A percentile compares a stretch with the other conserved stretches of the same genome.
Conservation (phyloP, 768 basidiomycete species). For the Pleurotus platypus region DNA sequence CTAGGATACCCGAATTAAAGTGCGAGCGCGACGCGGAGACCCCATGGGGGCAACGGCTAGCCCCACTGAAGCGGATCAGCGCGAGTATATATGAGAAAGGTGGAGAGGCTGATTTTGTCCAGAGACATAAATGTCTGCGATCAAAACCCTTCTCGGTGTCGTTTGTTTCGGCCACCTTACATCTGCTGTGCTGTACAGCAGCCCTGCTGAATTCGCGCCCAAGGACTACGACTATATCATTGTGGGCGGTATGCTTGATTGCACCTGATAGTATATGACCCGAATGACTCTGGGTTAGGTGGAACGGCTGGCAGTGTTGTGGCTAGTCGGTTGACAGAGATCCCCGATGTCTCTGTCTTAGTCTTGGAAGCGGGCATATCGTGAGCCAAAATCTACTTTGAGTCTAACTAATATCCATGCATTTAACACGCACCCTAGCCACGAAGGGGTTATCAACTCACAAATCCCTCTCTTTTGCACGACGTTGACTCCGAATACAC, state of each 20-base stretch:
- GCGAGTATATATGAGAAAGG: no score
- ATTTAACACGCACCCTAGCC: background rate
- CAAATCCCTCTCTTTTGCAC: constrained; percentile 5
- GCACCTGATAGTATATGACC: background rate
- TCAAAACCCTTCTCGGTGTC: background rate
- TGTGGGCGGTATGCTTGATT: constrained; percentile 2
- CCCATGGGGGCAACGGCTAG: no score
- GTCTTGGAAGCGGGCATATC: constrained; percentile 7
- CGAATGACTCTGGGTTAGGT: constrained; percentile 1
- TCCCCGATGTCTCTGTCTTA: background rate
- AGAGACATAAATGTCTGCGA: background rate
- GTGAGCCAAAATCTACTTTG: background rate
- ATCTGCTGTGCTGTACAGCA: background rate
- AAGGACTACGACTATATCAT: constrained; percentile 8
- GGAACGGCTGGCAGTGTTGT: constrained; percentile 7
- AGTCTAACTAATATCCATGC: background rate
- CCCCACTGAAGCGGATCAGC: no score
- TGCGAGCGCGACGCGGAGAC: no score
- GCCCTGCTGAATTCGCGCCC: background rate
- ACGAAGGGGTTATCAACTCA: background rate
- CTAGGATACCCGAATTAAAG: no score
- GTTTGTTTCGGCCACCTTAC: background rate
- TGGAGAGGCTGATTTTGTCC: background rate
- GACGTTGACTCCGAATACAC: background rate
- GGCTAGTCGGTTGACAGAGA: constrained; percentile 5